Evolutionary conservation across 805 yeast species (phyloP).

Genomic region (Metschnikowia noctiluminum): DNA sequence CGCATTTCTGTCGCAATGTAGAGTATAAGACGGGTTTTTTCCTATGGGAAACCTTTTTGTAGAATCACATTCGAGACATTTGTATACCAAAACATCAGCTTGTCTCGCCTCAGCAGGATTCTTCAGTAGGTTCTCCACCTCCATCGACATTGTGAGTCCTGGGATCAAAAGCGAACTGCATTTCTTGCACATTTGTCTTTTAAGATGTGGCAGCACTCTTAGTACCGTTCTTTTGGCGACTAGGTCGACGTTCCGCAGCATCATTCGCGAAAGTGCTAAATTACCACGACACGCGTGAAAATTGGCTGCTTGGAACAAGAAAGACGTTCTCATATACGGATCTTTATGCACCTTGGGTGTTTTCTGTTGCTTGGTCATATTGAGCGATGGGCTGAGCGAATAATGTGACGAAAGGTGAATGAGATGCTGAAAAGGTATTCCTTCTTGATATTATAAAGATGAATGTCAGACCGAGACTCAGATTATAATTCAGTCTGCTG

Average conservation of each 20-base stretch:
- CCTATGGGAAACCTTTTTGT: slow-evolving; percentile 64
- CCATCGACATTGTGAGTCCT: slow-evolving; percentile 39
- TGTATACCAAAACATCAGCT: slow-evolving; percentile 47
- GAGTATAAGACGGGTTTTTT: slow-evolving; percentile 41
- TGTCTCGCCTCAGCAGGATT: slow-evolving; percentile 17
- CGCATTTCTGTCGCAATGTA: slow-evolving; percentile 41
- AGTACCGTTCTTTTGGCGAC: slow-evolving; percentile 68
- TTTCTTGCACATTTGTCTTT: slow-evolving; percentile 65
- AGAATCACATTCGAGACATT: slow-evolving; percentile 52
- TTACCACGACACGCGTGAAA: slow-evolving; percentile 30
- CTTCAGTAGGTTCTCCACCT: slow-evolving; percentile 43
- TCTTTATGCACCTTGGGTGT: slow-evolving; percentile 42
- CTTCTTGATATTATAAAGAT: no score
- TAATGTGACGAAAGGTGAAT: no score
- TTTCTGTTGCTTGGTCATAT: slow-evolving; percentile 16
- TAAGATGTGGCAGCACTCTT: slow-evolving; percentile 59
- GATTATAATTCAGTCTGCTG: no score
- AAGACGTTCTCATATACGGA: slow-evolving; percentile 57
- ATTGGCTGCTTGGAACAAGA: slow-evolving; percentile 53
- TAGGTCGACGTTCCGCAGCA: slow-evolving; percentile 51
- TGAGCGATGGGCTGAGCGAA: background rate
- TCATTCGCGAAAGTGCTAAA: slow-evolving; percentile 51
- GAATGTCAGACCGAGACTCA: no score
- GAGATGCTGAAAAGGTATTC: no score
- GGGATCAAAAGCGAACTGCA: slow-evolving; percentile 55